These are phyloP conservation scores for Spatholobus suberectus DNA, from an alignment of 306 rosid species.

Conservation along the genomic window DNA sequence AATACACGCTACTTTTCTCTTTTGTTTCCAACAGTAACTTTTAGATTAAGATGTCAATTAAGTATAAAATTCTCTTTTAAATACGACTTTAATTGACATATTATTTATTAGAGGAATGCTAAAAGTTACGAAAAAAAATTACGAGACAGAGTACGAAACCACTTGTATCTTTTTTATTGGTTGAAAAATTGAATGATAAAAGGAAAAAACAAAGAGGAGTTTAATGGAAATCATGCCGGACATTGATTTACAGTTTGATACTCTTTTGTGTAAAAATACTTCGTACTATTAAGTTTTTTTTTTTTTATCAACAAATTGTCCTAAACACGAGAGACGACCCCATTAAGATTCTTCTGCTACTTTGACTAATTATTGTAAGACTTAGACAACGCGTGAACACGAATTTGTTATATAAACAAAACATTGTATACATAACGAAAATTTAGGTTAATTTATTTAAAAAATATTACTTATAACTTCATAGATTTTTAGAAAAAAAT, in stretches of 20 bases:
- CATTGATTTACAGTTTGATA: too few species aligned
- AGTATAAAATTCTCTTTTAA: neutral
- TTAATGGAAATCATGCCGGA: too few species aligned
- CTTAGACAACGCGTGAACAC: neutral
- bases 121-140: too few species aligned
- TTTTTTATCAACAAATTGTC: neutral
- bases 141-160: too few species aligned
- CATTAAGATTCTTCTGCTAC: neutral
- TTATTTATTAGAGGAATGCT: too few species aligned
- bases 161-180: too few species aligned
- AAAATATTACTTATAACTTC: neutral
- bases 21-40: neutral
- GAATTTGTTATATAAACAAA: neutral
- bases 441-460: neutral
- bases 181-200: too few species aligned
- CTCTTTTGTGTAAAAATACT: too few species aligned
- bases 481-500: neutral
- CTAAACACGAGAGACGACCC: neutral
- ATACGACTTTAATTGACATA: neutral
- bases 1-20: neutral
- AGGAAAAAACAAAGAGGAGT: too few species aligned
- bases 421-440: neutral
- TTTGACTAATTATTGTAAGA: neutral
- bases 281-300: too few species aligned
- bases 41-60: neutral